These are phyloP conservation scores for Phytophthora meadii DNA, from an alignment of 352 stramenopile species.

Conservation along the genomic window DNA sequence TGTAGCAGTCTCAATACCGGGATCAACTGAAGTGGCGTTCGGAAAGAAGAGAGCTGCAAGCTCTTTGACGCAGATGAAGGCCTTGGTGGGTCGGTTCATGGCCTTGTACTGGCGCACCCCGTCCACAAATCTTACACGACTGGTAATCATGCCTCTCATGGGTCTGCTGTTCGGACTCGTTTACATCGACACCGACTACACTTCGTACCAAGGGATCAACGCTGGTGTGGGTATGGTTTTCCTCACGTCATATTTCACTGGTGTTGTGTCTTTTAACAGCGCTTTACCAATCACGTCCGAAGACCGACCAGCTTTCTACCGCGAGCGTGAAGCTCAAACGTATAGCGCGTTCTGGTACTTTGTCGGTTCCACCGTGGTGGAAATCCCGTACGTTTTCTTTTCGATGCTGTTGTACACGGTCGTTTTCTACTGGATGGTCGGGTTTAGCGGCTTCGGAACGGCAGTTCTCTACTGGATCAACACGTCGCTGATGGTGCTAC, in stretches of 20 bases:
- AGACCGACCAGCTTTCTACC: slow-evolving; percentile 91
- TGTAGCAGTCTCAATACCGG: slow-evolving; percentile 21
- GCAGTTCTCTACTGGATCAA: slow-evolving; percentile 70
- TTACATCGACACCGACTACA: slow-evolving; percentile 14
- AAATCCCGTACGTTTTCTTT: slow-evolving; percentile 39
- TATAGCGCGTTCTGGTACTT: slow-evolving; percentile 36
- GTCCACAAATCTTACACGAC: slow-evolving; percentile 12
- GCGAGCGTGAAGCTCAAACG: slow-evolving; percentile 85
- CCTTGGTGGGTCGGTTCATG: slow-evolving; percentile 29
- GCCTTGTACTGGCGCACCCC: slow-evolving; percentile 41
- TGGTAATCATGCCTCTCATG: slow-evolving; percentile 11
- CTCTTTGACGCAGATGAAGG: slow-evolving; percentile 37
- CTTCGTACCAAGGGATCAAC: slow-evolving; percentile 18
- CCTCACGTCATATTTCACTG: slow-evolving; percentile 68
- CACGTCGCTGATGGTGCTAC: slow-evolving; percentile 60
- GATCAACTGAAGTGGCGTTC: slow-evolving; percentile 34
- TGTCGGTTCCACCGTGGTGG: slow-evolving; percentile 45
- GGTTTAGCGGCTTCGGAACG: slow-evolving; percentile 40
- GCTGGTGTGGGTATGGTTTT: slow-evolving; percentile 60
- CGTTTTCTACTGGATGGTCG: slow-evolving; percentile 82
- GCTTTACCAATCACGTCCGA: slow-evolving; percentile 73
- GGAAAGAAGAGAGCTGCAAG: slow-evolving; percentile 41
- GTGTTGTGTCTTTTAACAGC: slow-evolving; percentile 69
- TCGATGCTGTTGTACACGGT: slow-evolving; percentile 50
- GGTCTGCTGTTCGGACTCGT: slow-evolving; percentile 25